phyloP scores from a whole-genome alignment of 179 eudicot species.

The Camellia oleifera region DNA sequence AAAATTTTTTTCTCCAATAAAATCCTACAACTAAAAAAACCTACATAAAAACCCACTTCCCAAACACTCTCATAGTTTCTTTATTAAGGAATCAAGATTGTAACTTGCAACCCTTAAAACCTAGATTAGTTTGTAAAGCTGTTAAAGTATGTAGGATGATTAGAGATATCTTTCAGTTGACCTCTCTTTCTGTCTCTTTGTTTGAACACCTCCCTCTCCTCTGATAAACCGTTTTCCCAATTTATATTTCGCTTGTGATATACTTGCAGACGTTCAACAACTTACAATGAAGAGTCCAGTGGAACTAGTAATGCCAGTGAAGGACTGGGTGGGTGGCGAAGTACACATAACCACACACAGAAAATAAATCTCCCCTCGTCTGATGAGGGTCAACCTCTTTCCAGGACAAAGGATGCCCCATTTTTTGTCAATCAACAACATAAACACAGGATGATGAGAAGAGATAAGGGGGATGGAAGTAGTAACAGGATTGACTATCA shows the following conservation, averaged over 20 bases:
- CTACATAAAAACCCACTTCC: too few relatives aligned
- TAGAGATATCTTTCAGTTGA: neutral
- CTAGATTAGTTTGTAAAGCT: neutral
- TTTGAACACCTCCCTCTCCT: neutral
- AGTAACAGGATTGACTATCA: constrained; percentile 4
- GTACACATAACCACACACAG: constrained; percentile 29
- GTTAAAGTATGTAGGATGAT: neutral
- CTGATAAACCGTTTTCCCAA: neutral
- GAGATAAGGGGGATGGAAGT: constrained; percentile 17
- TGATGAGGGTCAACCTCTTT: constrained; percentile 13
- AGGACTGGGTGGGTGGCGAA: constrained; percentile 43
- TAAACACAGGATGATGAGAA: constrained; percentile 12
- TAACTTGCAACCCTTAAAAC: neutral
- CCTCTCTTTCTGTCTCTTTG: neutral
- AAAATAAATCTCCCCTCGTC: constrained; percentile 17
- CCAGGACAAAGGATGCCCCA: constrained; percentile 11
- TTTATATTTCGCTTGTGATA: neutral
- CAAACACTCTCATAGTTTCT: too few relatives aligned
- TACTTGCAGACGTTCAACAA: constrained; percentile 29
- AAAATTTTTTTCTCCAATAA: too few relatives aligned
- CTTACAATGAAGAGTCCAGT: constrained; percentile 17
- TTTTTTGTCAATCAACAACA: constrained; percentile 12
- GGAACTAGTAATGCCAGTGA: constrained; percentile 24
- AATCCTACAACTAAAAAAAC: too few relatives aligned
- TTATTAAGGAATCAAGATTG: neutral